Percentiles rank a stretch among this genome's conserved stretches.
These are phyloP conservation scores for Glebionis coronaria DNA, from an alignment of 129 eudicot species.

Conservation along the genomic window DNA sequence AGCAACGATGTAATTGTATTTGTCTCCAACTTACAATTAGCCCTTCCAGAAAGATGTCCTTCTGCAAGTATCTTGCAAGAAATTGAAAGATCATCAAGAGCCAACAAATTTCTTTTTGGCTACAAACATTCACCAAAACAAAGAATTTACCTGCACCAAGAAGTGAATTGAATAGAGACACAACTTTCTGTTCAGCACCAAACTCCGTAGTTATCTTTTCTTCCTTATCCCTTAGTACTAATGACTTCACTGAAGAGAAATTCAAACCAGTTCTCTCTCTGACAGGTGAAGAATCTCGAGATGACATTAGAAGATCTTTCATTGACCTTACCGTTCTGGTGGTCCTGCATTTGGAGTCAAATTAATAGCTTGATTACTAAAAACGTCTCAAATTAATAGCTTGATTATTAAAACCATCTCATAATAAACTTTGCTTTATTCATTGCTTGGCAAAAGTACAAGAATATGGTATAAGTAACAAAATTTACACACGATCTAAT, in stretches of 20 bases:
- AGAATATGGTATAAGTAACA: not conserved
- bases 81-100: conserved; percentile 54
- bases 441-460: not conserved
- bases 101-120: conserved; percentile 1
- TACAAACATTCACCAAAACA: conserved; percentile 26
- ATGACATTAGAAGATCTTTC: conserved; percentile 64
- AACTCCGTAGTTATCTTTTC: conserved; percentile 62
- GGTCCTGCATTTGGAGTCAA: conserved; percentile 39
- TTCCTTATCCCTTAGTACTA: conserved; percentile 83
- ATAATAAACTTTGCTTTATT: not conserved
- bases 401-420: not conserved
- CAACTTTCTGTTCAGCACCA: conserved; percentile 52
- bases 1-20: conserved; percentile 45
- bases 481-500: not conserved
- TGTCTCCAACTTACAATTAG: conserved; percentile 37
- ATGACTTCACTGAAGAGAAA: conserved; percentile 74
- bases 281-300: conserved; percentile 84
- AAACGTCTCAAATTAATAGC: conserved; percentile 5
- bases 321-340: conserved; percentile 60
- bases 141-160: conserved; percentile 73
- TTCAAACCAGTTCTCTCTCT: conserved; percentile 84
- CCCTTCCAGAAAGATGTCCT: conserved; percentile 58
- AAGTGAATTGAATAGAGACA: conserved; percentile 50
- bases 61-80: conserved; percentile 94
- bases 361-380: not conserved